phyloP scores from a whole-genome alignment of 2,329 filamentous ascomycete species.

The Fusarium subtropicale region DNA sequence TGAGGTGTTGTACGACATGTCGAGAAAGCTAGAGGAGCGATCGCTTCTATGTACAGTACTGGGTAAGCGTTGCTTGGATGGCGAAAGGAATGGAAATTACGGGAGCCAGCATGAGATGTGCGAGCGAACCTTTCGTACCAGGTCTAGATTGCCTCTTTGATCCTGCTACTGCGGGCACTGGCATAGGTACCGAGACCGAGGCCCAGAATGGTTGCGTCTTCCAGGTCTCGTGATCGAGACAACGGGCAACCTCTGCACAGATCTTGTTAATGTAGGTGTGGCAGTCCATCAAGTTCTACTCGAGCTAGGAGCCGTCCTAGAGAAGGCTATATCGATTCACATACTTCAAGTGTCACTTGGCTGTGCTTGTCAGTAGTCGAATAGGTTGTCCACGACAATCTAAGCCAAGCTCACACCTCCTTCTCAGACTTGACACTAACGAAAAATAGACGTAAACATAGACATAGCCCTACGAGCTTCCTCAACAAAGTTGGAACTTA shows the following conservation, averaged over 20 bases:
- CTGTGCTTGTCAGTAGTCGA: background rate
- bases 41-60: background rate
- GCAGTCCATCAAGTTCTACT: background rate
- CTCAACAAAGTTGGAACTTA: background rate
- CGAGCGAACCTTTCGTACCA: slow-evolving; percentile 13
- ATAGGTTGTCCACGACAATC: background rate
- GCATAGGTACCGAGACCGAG: slow-evolving; percentile 10
- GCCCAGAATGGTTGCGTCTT: slow-evolving; percentile 1
- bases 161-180: slow-evolving; percentile 26
- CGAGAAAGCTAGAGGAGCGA: background rate
- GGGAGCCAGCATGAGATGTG: slow-evolving; percentile 19
- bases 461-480: background rate
- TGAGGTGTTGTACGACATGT: slow-evolving; percentile 25
- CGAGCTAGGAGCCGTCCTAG: background rate
- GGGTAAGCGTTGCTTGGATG: slow-evolving; percentile 1
- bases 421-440: background rate
- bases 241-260: background rate
- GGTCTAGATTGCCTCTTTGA: slow-evolving; percentile 7
- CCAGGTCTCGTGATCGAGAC: background rate
- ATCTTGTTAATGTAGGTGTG: background rate
- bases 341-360: background rate
- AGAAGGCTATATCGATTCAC: background rate
- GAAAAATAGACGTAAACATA: background rate
- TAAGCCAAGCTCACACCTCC: background rate
- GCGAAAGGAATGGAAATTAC: slow-evolving; percentile 21